phyloP scores from a whole-genome alignment of 441 rosid species.

The Bocquillonia castaneifolia region DNA sequence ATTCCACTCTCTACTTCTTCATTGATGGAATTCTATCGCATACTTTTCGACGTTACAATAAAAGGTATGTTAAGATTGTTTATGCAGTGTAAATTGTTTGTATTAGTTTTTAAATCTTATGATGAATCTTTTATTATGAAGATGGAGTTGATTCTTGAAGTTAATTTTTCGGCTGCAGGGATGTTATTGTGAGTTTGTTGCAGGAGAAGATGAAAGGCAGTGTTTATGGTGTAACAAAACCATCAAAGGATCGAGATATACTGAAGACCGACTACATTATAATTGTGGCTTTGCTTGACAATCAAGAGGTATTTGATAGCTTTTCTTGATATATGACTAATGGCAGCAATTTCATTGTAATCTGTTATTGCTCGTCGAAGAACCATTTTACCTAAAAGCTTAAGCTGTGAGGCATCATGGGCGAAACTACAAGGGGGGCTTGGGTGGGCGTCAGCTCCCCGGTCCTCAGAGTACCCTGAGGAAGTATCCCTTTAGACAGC shows the following conservation, averaged over 20 bases:
- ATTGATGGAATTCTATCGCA: not conserved
- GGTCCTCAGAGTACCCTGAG: no score
- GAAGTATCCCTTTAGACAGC: no score
- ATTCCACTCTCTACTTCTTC: not conserved
- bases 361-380: not conserved
- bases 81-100: not conserved
- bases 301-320: not conserved
- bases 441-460: no score
- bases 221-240: not conserved
- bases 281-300: not conserved
- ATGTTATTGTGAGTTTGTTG: not conserved
- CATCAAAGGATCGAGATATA: not conserved
- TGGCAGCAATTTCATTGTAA: not conserved
- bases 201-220: constrained; percentile 2
- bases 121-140: not conserved
- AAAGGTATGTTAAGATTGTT: not conserved
- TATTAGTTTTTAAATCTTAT: not conserved
- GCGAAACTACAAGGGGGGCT: no score
- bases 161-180: not conserved
- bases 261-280: not conserved
- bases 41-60: not conserved
- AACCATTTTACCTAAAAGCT: not conserved
- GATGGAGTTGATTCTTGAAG: not conserved
- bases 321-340: not conserved
- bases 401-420: no score